Conservation (phyloP, 1,284 basidiomycete genomes). For the Schizopora paradoxa region DNA sequence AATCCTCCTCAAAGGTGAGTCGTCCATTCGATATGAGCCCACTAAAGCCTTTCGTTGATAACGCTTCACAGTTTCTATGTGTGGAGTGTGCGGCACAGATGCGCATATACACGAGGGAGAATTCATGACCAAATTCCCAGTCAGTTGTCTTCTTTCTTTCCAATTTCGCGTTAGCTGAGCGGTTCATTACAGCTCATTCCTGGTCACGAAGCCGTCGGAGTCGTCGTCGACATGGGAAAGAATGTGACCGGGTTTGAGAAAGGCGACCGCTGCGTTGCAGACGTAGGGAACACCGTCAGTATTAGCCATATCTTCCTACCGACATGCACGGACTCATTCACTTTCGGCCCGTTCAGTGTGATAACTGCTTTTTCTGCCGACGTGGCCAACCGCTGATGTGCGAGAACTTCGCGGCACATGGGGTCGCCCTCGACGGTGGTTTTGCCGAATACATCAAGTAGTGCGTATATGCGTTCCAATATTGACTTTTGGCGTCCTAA, state of each 20-base stretch:
- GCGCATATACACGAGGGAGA: constrained; percentile 75
- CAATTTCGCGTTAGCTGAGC: background rate
- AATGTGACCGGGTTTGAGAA: constrained; percentile 47
- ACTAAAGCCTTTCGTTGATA: too few relatives aligned
- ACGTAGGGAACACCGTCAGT: constrained; percentile 42
- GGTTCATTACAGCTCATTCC: constrained; percentile 49
- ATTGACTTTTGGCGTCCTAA: constrained; percentile 3
- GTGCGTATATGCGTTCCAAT: constrained; percentile 26
- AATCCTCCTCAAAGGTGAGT: constrained; percentile 62
- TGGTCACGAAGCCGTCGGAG: constrained; percentile 56
- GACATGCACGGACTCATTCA: background rate
- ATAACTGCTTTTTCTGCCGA: constrained; percentile 55
- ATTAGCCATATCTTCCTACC: background rate
- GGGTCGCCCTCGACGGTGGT: constrained; percentile 50
- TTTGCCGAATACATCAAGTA: constrained; percentile 57
- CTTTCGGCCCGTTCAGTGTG: constrained; percentile 34
- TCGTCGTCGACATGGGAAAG: constrained; percentile 45
- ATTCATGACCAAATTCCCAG: constrained; percentile 74
- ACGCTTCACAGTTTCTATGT: constrained; percentile 8
- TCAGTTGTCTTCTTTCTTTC: constrained; percentile 27
- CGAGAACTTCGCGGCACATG: constrained; percentile 50
- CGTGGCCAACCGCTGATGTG: constrained; percentile 50
- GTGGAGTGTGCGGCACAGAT: constrained; percentile 73
- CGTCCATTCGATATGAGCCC: constrained; percentile 9
- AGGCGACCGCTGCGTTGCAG: constrained; percentile 56